Conservation (phyloP, 768 basidiomycete species). For the Rhizopogon sp. region DNA sequence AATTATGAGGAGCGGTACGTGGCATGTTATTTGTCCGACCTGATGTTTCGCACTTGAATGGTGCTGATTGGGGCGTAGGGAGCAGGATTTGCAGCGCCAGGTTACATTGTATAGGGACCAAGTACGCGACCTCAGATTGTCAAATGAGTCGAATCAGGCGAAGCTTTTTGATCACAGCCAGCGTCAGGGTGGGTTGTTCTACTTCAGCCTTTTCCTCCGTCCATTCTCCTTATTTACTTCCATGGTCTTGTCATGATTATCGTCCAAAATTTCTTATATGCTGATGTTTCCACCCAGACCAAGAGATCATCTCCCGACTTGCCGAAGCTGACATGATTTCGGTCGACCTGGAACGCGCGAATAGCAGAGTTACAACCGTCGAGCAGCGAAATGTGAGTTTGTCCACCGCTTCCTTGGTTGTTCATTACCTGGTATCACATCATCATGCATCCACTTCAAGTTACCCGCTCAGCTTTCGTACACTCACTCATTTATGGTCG, state of each 20-base stretch:
- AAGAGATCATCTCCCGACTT: slow-evolving; percentile 85
- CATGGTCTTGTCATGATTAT: not conserved
- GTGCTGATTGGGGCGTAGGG: slow-evolving; percentile 41
- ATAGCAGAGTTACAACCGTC: slow-evolving; percentile 85
- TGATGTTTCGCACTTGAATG: not conserved
- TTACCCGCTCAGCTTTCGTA: not conserved
- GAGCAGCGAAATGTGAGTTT: slow-evolving; percentile 83
- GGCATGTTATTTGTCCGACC: not conserved
- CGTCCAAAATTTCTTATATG: not conserved
- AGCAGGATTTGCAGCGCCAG: slow-evolving; percentile 92
- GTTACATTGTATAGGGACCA: slow-evolving; percentile 84
- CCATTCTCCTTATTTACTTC: not conserved
- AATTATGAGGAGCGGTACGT: slow-evolving; percentile 94
- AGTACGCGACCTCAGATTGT: slow-evolving; percentile 82
- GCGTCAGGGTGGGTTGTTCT: slow-evolving; percentile 64
- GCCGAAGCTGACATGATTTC: slow-evolving; percentile 94
- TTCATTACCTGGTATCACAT: not conserved
- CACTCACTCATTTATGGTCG: too few relatives aligned
- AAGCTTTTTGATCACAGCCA: slow-evolving; percentile 88
- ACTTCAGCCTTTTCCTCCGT: not conserved
- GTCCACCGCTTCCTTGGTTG: not conserved
- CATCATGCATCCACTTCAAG: not conserved
- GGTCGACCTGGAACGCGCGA: slow-evolving; percentile 92
- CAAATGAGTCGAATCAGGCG: slow-evolving; percentile 90
- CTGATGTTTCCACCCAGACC: slow-evolving; percentile 45